These are phyloP conservation scores for Aspergillus caelatus DNA, from an alignment of 2,329 filamentous ascomycete species.

Conservation along the genomic window DNA sequence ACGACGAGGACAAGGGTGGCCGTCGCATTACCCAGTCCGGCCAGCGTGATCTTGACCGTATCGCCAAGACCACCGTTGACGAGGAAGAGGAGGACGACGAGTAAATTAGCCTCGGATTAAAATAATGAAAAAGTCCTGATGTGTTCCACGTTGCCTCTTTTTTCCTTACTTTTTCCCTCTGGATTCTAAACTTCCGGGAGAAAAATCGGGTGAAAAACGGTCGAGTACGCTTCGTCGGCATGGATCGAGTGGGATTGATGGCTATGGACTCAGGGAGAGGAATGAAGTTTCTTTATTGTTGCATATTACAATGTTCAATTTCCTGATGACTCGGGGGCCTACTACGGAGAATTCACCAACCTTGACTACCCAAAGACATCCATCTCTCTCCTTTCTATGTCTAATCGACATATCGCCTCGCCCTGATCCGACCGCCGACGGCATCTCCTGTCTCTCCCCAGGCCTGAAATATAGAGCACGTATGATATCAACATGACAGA, in stretches of 20 bases:
- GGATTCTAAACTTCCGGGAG: background rate
- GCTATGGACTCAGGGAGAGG: constrained; percentile 18
- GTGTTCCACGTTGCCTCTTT: constrained; percentile 16
- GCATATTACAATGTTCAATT: constrained; percentile 19
- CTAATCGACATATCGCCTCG: background rate
- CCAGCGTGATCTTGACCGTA: constrained; percentile 98
- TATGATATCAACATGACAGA: constrained; percentile 1
- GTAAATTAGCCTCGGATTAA: constrained; percentile 39
- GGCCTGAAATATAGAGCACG: background rate
- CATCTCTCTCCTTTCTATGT: background rate
- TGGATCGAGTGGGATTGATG: constrained; percentile 10
- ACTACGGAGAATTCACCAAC: constrained; percentile 4
- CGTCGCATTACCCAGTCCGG: constrained; percentile 97
- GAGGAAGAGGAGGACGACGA: constrained; percentile 50
- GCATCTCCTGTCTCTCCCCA: background rate
- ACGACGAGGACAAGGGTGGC: constrained; percentile 97
- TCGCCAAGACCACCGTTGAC: constrained; percentile 71
- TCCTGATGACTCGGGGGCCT: constrained; percentile 19
- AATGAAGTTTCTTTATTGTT: constrained; percentile 27
- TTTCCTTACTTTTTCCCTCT: constrained; percentile 7
- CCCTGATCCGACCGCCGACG: background rate
- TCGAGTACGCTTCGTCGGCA: constrained; percentile 10
- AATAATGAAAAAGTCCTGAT: constrained; percentile 32
- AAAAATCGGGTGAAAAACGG: constrained; percentile 8
- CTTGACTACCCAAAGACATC: constrained; percentile 1